Conservation (phyloP, 192 early-diverging fungal species). For the Ambispora gerdemannii region DNA sequence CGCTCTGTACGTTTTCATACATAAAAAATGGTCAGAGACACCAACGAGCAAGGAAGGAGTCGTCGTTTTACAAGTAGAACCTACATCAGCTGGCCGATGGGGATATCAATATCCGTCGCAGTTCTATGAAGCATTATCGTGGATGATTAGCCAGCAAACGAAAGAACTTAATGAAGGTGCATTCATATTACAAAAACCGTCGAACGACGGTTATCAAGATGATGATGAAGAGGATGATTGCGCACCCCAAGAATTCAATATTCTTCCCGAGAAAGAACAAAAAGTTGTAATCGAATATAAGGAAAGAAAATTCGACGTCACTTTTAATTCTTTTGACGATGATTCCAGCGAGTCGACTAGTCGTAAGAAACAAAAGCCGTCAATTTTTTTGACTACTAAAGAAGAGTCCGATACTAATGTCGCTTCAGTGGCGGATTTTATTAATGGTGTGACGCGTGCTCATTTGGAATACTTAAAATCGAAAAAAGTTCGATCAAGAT, state of each 20-base stretch:
- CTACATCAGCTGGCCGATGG: not conserved
- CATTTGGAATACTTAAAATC: slow-evolving; percentile 3
- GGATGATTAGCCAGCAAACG: slow-evolving; percentile 26
- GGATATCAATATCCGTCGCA: not conserved
- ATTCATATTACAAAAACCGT: slow-evolving; percentile 10
- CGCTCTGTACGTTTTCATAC: not conserved
- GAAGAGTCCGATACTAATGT: slow-evolving; percentile 19
- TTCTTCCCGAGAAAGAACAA: slow-evolving; percentile 18
- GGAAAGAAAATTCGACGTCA: slow-evolving; percentile 5
- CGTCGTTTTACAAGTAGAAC: slow-evolving; percentile 18
- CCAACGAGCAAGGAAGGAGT: not conserved
- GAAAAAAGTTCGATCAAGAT: not conserved
- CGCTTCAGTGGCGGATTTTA: slow-evolving; percentile 9
- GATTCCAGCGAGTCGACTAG: not conserved
- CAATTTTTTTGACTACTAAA: slow-evolving; percentile 21
- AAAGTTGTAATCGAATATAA: slow-evolving; percentile 8
- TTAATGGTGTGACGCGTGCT: slow-evolving; percentile 15
- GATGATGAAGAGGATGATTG: slow-evolving; percentile 15
- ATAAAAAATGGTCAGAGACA: too few relatives aligned
- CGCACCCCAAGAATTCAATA: not conserved
- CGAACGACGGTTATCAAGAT: not conserved
- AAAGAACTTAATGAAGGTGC: not conserved
- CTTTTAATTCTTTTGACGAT: not conserved
- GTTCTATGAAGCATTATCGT: slow-evolving; percentile 19
- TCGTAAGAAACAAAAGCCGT: slow-evolving; percentile 15